Percentiles rank a stretch among this genome's conserved stretches.
phyloP scores from a whole-genome alignment of 768 basidiomycete species.

The Dentipellis fragilis region DNA sequence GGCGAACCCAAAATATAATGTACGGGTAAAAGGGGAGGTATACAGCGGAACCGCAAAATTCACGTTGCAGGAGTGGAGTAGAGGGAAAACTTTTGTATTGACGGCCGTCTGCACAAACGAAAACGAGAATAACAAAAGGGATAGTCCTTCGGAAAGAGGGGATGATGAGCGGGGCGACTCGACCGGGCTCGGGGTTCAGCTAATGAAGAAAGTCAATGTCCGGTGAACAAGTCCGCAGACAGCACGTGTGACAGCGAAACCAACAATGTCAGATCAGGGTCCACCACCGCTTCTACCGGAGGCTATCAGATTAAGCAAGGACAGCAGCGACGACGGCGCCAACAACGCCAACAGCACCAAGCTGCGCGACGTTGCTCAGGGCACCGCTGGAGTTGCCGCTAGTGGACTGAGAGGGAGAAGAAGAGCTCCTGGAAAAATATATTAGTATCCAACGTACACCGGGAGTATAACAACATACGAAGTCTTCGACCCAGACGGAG shows the following conservation, averaged over 20 bases:
- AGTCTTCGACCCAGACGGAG: background rate
- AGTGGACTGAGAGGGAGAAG: slow-evolving; percentile 4
- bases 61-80: background rate
- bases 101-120: background rate
- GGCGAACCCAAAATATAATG: background rate
- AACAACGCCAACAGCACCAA: slow-evolving; percentile 29
- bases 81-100: background rate
- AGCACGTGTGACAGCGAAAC: background rate
- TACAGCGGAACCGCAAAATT: too few relatives aligned
- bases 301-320: slow-evolving; percentile 21
- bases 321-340: slow-evolving; percentile 29
- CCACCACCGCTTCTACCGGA: too few relatives aligned
- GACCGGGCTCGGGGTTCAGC: background rate
- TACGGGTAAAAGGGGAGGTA: background rate
- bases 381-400: slow-evolving; percentile 24
- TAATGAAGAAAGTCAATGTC: background rate
- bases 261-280: background rate
- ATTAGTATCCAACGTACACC: background rate
- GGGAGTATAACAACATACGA: background rate
- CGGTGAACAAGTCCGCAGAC: background rate
- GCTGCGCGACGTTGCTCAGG: slow-evolving; percentile 24
- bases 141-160: background rate
- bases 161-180: background rate
- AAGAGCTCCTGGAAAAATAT: background rate
- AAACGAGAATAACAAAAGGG: background rate